Evolutionary conservation across 192 early-diverging fungal species (phyloP).

Genomic region (Gonapodya sp.): DNA sequence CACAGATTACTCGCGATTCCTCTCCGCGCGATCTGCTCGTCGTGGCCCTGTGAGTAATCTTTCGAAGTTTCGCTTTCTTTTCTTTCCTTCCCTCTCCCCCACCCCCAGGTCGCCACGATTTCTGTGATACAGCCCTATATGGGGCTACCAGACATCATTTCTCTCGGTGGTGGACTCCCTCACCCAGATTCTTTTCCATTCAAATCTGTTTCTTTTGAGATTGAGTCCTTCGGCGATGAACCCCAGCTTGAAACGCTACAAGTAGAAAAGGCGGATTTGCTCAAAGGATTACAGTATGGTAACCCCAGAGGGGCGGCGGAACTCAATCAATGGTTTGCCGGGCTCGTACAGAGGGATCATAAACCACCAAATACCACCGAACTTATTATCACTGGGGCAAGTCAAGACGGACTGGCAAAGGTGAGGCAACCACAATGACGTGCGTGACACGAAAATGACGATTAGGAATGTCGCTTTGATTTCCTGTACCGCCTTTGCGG

Average conservation of each 20-base stretch:
- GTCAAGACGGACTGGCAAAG: not conserved
- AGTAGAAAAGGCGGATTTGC: not conserved
- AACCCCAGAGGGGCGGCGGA: not conserved
- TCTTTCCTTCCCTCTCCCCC: not conserved
- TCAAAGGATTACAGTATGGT: not conserved
- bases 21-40: not conserved
- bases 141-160: slow-evolving; percentile 41
- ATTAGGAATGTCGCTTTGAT: no score
- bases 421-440: no score
- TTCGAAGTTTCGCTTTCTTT: not conserved
- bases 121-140: slow-evolving; percentile 12
- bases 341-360: not conserved
- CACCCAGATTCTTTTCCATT: slow-evolving; percentile 59
- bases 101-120: not conserved
- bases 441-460: no score
- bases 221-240: not conserved
- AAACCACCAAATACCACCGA: not conserved
- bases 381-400: not conserved
- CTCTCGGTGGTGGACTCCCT: slow-evolving; percentile 62
- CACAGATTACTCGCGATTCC: not conserved
- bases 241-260: not conserved
- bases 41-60: not conserved
- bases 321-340: not conserved
- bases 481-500: not conserved
- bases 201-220: slow-evolving; percentile 25